Conservation (phyloP, 78 protist genomes). For the Dictyostelium brefeldianum region DNA sequence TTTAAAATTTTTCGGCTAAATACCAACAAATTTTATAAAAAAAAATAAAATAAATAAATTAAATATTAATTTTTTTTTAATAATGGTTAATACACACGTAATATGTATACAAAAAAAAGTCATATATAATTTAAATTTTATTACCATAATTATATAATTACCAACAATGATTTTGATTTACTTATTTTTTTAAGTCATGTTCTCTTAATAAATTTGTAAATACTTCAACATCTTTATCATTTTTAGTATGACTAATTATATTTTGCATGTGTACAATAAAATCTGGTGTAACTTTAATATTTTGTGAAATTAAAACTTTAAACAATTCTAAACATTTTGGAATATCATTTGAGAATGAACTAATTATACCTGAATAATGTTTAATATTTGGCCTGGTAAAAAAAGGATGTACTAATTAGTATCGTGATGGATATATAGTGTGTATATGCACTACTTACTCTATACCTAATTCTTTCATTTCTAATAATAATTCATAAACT, state of each 20-base stretch:
- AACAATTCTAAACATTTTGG: slow-evolving; percentile 25
- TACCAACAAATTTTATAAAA: background rate
- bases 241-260: background rate
- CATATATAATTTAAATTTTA: too few relatives aligned
- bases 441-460: slow-evolving; percentile 12
- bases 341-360: background rate
- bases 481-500: slow-evolving; percentile 65
- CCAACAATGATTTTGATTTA: background rate
- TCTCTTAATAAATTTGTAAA: slow-evolving; percentile 23
- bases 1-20: background rate
- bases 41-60: background rate
- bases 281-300: slow-evolving; percentile 33
- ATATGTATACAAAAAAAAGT: too few relatives aligned
- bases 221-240: slow-evolving; percentile 17
- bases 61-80: background rate
- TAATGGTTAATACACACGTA: too few relatives aligned
- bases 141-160: too few relatives aligned
- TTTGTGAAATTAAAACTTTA: slow-evolving; percentile 33
- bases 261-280: background rate
- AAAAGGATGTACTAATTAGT: background rate
- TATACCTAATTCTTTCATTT: slow-evolving; percentile 63
- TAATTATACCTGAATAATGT: slow-evolving; percentile 62
- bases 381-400: slow-evolving; percentile 32
- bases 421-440: too few relatives aligned
- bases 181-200: background rate